A percentile compares a stretch with the other conserved stretches of the same genome.
These are phyloP conservation scores for Ceratocystis harringtonii DNA, from an alignment of 2,329 filamentous ascomycete genomes.

Conservation along the genomic window DNA sequence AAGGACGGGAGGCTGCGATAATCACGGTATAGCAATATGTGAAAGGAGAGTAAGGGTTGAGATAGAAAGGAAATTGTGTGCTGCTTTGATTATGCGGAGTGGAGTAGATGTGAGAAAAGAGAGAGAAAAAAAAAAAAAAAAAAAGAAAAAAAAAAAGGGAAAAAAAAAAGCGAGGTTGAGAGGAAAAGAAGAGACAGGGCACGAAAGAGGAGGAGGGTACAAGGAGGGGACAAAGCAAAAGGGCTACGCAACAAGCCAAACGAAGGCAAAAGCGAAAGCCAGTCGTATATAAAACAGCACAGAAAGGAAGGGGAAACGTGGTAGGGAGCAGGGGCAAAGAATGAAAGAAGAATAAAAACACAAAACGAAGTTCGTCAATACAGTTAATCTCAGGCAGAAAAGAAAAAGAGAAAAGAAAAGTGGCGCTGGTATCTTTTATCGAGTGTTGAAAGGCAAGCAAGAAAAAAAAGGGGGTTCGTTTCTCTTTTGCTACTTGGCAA, in stretches of 20 bases:
- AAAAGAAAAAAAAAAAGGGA: not conserved
- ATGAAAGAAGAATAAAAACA: not conserved
- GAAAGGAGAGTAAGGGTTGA: slow-evolving; percentile 9
- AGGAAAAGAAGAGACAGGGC: not conserved
- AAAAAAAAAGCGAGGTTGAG: slow-evolving; percentile 2
- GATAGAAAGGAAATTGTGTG: slow-evolving; percentile 8
- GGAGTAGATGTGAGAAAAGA: slow-evolving; percentile 3
- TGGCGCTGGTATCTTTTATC: too few species aligned
- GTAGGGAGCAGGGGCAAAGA: not conserved
- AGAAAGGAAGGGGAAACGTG: not conserved
- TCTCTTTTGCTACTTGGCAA: slow-evolving; percentile 3
- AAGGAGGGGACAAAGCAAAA: not conserved
- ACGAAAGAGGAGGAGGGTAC: not conserved
- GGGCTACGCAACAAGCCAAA: not conserved
- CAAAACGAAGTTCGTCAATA: not conserved
- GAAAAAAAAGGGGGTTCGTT: not conserved
- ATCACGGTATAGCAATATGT: not conserved
- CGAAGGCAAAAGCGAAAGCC: not conserved
- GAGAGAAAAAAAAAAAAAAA: not conserved
- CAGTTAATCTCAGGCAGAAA: not conserved
- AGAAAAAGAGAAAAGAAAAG: not conserved
- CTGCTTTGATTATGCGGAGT: slow-evolving; percentile 1
- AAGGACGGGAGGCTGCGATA: not conserved
- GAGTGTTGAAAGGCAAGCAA: too few species aligned
- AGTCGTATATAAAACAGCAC: not conserved